Evolutionary conservation across 768 basidiomycete species (phyloP).

Genomic region (Saitozyma sp.): DNA sequence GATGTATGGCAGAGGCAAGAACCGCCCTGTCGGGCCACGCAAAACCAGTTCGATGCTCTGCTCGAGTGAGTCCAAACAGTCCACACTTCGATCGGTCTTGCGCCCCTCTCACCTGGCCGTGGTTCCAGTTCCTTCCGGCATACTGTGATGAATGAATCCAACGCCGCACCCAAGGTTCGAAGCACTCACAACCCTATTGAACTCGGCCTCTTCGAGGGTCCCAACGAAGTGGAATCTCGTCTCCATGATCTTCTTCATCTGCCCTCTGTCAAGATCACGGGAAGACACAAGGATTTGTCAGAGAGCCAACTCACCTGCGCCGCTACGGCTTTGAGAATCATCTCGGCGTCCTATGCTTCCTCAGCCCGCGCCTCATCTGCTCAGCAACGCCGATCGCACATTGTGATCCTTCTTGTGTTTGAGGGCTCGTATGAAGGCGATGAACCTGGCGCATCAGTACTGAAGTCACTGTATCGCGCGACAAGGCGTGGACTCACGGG

Average conservation of each 20-base stretch:
- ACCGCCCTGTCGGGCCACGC: conserved; percentile 32
- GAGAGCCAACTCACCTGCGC: conserved; percentile 1
- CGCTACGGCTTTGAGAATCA: conserved; percentile 46
- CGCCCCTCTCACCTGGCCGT: conserved; percentile 39
- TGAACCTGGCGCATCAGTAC: conserved; percentile 24
- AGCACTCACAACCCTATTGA: conserved; percentile 37
- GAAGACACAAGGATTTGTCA: not conserved
- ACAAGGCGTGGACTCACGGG: conserved; percentile 19
- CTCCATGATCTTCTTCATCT: conserved; percentile 51
- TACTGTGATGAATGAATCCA: conserved; percentile 24
- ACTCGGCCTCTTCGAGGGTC: conserved; percentile 48
- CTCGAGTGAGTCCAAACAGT: not conserved
- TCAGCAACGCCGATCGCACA: conserved; percentile 12
- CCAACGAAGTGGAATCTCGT: conserved; percentile 45
- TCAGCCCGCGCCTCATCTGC: not conserved
- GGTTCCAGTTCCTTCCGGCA: conserved; percentile 52
- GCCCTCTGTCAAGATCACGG: not conserved
- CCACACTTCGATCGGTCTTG: not conserved
- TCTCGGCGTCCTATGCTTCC: conserved; percentile 34
- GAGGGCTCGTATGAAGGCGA: conserved; percentile 40
- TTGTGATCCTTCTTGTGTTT: conserved; percentile 28
- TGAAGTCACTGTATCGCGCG: not conserved
- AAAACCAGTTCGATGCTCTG: conserved; percentile 50
- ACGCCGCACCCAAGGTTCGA: not conserved
- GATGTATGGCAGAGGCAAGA: conserved; percentile 47